A percentile compares a stretch with the other conserved stretches of the same genome.
Evolutionary conservation across 495 filamentous ascomycete species (phyloP).

Genomic region (Aspergillus avenaceus): DNA sequence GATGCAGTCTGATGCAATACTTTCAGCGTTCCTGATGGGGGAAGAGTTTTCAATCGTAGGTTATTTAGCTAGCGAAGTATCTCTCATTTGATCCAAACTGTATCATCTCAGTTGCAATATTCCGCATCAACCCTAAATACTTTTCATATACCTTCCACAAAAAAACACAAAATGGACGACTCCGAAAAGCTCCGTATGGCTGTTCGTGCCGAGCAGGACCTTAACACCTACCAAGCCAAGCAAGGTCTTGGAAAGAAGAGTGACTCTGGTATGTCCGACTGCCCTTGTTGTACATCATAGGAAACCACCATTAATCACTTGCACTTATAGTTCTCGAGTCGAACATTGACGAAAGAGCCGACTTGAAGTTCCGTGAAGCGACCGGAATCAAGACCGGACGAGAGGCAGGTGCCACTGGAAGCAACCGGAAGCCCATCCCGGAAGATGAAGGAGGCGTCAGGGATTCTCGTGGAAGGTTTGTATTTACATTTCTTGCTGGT

Average conservation of each 20-base stretch:
- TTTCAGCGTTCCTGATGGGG: not conserved
- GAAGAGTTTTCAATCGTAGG: not conserved
- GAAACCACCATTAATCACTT: too few relatives aligned
- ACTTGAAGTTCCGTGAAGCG: constrained; percentile 39
- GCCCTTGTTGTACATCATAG: too few relatives aligned
- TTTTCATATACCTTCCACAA: not conserved
- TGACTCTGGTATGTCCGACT: constrained; percentile 39
- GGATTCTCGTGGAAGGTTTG: constrained; percentile 42
- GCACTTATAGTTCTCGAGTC: constrained; percentile 50
- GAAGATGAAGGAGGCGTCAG: constrained; percentile 47
- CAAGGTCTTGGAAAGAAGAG: constrained; percentile 37
- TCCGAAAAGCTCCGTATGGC: constrained; percentile 36
- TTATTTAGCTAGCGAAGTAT: too few relatives aligned
- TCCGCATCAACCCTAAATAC: not conserved
- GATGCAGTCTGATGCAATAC: constrained; percentile 37
- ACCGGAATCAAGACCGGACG: constrained; percentile 43
- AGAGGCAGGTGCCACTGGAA: constrained; percentile 42
- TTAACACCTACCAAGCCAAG: constrained; percentile 52
- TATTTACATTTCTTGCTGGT: not conserved
- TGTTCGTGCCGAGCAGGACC: constrained; percentile 47
- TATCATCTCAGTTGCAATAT: too few relatives aligned
- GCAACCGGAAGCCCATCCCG: constrained; percentile 49
- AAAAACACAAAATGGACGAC: constrained; percentile 24
- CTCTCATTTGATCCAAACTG: too few relatives aligned
- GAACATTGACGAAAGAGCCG: constrained; percentile 45